Base-by-base conservation (phyloP, 1,139 yeast species). In the Protomyces inouyei region DNA sequence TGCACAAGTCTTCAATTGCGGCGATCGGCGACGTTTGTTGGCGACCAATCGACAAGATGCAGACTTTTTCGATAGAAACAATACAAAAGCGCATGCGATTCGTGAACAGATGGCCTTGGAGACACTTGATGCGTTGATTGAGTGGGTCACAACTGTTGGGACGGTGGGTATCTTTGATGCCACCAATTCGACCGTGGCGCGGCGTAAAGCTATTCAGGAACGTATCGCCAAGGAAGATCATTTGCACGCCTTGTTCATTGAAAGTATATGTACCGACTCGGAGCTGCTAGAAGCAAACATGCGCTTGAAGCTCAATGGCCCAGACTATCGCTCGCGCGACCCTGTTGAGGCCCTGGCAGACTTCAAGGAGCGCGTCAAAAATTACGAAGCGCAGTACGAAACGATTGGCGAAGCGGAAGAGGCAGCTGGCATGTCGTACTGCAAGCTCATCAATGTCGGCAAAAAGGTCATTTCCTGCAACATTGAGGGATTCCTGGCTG, bases 41-140 rank as follows among this genome's bases (percentile, higher is more conserved):
- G 48, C 53, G 35, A 52, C 14, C 60, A 61, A 66, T n/a, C 56
- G 56, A 18, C 71, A 69, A 16, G 68, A 68, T 66, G 97, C 98
- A 0, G 86, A 83, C 67, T 93, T 93, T 73, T 93, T 93, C 77
- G 83, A 87, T 53, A 97, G 98, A 0, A 85, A 84, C 67, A 91
- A 93, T 73, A 76, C 79, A 56, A 78, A 83, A 40, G 84, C 87
- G 32, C 84, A 84, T 14, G 78, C 81, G 36, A 78, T 91, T 60
- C 82, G 98, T 67, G 98, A 93, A 71, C 84, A 87, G 74, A 92
- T 98, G 97, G 98, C 98, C 0, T 86, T 88, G 85, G 97, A 92
- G 69, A 93, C 98, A 0, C 78, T 93, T 66, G 95, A 90, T 67
- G 88, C 87, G 72, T 76, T 93, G 67, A 79, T 93, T 48, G 95